Base-by-base conservation (phyloP, 306 rosid species). In the Vigna nakashimae region DNA sequence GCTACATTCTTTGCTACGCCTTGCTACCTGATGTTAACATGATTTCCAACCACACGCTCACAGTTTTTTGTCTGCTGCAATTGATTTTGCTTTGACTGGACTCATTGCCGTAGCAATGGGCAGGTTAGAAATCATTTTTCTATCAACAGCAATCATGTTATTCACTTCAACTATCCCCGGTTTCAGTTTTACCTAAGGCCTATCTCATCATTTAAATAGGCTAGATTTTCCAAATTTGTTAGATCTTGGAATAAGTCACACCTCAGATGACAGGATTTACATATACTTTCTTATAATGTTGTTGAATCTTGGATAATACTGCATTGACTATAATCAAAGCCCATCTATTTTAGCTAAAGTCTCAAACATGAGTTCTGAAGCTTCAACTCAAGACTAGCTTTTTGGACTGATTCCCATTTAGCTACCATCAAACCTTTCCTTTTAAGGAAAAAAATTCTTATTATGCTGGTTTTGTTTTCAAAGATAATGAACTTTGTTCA, bases 401-500 rank as follows among this genome's bases (percentile, higher is more conserved):
- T 6, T 46, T 38, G 36, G 52, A 40, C 24, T 38, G 50, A 18
- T 71, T 72, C 22, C 66, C 77, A 16, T 55, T 38, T 38, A 55
- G 40, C 53, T 72, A 7, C 28, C 51, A 38, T 32, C 12, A 14
- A 55, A 0, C 16, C 22, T 72, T 38, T 52, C 65, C 65, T 40
- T 20, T 52, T 34, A 51, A 36, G 65, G 20, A 36, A 5, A 52
- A 71, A 12, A 18, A 36, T 10, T 9, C 71, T 17, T 65, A 36
- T 53, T 15, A 17, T 71, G 36, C 51, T 71, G 65, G 36, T 53
- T 71, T 36, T 36, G 76, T 53, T 71, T 71, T 36, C 65, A 20
- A 71, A 53, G 65, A 36, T 38, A 22, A 53, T 15, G 18, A 36
- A 53, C 76, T 71, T 40, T 72, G 65, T 51, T 56, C 53, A 38